These are phyloP conservation scores for Nicotiana tabacum DNA, from an alignment of 257 asterid species.

Conservation along the genomic window DNA sequence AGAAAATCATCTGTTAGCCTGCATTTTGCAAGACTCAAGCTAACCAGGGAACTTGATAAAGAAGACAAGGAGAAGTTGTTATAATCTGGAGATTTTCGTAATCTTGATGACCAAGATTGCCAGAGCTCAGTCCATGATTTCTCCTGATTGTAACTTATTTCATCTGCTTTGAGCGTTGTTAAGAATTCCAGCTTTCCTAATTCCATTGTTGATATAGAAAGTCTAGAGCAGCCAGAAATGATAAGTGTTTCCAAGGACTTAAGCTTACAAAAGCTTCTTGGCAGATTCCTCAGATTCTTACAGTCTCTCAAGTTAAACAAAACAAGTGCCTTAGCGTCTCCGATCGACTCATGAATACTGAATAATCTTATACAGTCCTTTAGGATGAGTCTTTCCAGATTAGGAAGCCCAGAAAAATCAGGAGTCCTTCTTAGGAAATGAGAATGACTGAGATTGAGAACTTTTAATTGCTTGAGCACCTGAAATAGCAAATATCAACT, in stretches of 20 bases:
- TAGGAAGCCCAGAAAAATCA: conserved; percentile 13
- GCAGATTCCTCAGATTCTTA: conserved; percentile 8
- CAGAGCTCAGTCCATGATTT: neutral
- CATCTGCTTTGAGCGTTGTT: conserved; percentile 9
- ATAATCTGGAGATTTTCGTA: neutral
- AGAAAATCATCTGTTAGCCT: conserved; percentile 13
- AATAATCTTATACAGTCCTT: conserved; percentile 11
- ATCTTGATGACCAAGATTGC: conserved; percentile 7
- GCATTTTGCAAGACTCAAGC: conserved; percentile 19
- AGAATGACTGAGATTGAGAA: conserved; percentile 10
- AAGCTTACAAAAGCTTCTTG: neutral
- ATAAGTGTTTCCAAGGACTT: conserved; percentile 15
- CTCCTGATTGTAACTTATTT: neutral
- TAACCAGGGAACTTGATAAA: conserved; percentile 14
- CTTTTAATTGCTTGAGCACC: conserved; percentile 8
- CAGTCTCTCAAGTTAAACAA: conserved; percentile 10
- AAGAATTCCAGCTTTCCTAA: conserved; percentile 13
- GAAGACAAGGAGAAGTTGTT: neutral
- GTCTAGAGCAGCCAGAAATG: conserved; percentile 12
- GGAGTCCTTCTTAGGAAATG: neutral
- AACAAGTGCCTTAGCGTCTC: neutral
- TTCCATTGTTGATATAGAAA: conserved; percentile 1
- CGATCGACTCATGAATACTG: conserved; percentile 16
- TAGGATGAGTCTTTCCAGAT: conserved; percentile 12
- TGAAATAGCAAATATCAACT: neutral